phyloP scores from a whole-genome alignment of 768 basidiomycete genomes.

The Pholiota conissans region DNA sequence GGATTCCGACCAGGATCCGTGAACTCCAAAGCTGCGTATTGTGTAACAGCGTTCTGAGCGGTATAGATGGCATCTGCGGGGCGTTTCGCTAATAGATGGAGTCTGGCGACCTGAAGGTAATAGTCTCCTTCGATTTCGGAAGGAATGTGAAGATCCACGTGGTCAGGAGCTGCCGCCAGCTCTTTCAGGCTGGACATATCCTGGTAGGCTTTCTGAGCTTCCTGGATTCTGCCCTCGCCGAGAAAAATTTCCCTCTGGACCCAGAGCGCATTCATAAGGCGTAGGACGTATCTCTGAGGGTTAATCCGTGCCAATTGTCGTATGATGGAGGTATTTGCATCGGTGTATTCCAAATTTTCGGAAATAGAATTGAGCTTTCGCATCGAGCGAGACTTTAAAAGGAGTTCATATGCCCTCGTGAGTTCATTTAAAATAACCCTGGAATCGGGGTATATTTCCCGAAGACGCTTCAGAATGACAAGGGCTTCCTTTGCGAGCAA shows the following conservation, averaged over 20 bases:
- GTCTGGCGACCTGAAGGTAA: neutral
- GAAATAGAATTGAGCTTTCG: too few species aligned
- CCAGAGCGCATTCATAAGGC: neutral
- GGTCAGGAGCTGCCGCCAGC: neutral
- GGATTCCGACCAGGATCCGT: neutral
- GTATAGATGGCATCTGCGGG: neutral
- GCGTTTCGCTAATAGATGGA: neutral
- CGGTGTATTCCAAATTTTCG: neutral
- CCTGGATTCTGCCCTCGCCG: neutral
- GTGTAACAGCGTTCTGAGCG: neutral
- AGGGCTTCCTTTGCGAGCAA: neutral
- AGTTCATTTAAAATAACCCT: neutral
- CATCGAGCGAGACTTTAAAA: too few species aligned
- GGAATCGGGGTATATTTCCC: neutral
- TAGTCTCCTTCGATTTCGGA: neutral
- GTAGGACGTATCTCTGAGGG: neutral
- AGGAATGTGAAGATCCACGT: neutral
- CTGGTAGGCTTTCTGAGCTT: too few species aligned
- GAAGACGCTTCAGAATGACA: neutral
- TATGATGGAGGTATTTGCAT: neutral
- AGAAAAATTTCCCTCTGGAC: neutral
- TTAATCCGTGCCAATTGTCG: neutral
- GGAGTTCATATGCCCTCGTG: neutral
- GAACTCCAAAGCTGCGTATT: neutral
- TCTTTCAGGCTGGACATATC: neutral